Base-by-base conservation (phyloP, 2,329 filamentous ascomycete species). In the Calonectria ilicicola region DNA sequence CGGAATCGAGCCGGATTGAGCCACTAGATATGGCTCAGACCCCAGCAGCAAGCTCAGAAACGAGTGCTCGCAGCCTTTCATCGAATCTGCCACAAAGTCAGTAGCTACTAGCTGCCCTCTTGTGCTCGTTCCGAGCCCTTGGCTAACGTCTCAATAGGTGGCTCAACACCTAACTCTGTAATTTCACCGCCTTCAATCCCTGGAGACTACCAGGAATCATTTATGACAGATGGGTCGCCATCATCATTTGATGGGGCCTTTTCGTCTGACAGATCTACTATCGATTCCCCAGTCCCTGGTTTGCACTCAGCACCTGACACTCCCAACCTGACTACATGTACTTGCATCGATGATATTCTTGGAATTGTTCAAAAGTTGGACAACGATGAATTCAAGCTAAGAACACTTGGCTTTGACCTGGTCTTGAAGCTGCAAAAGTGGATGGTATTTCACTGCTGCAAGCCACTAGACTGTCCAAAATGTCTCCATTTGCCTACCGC, bases 341-440 rank as follows among this genome's bases (percentile, higher is more conserved):
- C 75, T 8, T 81, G 79, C 53, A 58, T 81, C 1, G 63, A 73
- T 19, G 76, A 80, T 32, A 70, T 73, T 15, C 60, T 82, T 1
- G 73, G 73, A 15, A 72, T 81, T 14, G 70, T 81, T 17, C 78
- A 81, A 62, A 79, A 79, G 63, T 75, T 82, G 19, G 80, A 81
- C 60, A 79, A 82, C 65, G 80, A 82, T 65, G 76, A 80, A 35
- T 82, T 80, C 63, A 69, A 74, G 26, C 72, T 81, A 5, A 75
- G 73, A 19, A 76, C 73, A 1, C 72, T 81, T 12, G 72, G 79
- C 0, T 76, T 82, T 10, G 81, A 82, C 64, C 67, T 80, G 23
- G 76, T 81, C 2, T 62, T 82, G 5, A 78, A 80, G 69, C 74
- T 82, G n/a, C 77, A 81, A 65, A 82, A 82, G 65, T 78, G 75